Evolutionary conservation across 768 basidiomycete genomes (phyloP), one percentile per base, ranked within the genome.

Genomic region (Leucosporidium creatinivorum): DNA sequence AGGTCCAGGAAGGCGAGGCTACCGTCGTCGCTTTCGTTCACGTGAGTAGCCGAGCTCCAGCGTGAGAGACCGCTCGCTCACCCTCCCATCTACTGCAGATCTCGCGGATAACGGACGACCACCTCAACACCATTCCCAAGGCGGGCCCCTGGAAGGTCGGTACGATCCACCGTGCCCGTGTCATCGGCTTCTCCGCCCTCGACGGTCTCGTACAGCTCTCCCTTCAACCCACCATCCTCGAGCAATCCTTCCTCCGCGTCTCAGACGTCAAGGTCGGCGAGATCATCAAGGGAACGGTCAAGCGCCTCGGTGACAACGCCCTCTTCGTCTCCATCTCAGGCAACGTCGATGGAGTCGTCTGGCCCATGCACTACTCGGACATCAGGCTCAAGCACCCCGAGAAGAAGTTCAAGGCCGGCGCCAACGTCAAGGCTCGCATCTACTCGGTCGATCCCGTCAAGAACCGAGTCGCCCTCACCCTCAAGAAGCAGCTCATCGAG

Each of bases 301-400:
- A 91, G 80, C 86, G 84, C 68, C 82, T 99, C 58, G 87, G 87
- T 4, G 87, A 89, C 65, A 82, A 84, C 44, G 88, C 85, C 0
- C 79, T 99, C 48, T 94, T 96, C 75, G 85, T 98, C 51, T 86
- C 89, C 33, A 81, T 98, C 63, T 85, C 88, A 7, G 91, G 90
- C 8, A 89, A 84, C 67, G 86, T 97, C 39, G 91, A 96, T 75
- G 96, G 90, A 33, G 87, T 96, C 31, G 82, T 97, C 26, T 96
- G 91, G 89, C 93, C 93, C 0, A 84, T 86, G 68, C 96, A 98
- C 76, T 96, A 89, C 76, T 92, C 96, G 17, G 96, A 99, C 77
- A 93, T 98, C 74, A 77, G 81, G n/a, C 82, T 98, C 73, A 93
- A 73, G 76, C 89, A 97, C 76, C 94, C 94, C 15, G 86, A 91